Evolutionary conservation across 2,329 filamentous ascomycete species (phyloP), one percentile per base, ranked within the genome.

Genomic region (Sporothrix brunneoviolacea): DNA sequence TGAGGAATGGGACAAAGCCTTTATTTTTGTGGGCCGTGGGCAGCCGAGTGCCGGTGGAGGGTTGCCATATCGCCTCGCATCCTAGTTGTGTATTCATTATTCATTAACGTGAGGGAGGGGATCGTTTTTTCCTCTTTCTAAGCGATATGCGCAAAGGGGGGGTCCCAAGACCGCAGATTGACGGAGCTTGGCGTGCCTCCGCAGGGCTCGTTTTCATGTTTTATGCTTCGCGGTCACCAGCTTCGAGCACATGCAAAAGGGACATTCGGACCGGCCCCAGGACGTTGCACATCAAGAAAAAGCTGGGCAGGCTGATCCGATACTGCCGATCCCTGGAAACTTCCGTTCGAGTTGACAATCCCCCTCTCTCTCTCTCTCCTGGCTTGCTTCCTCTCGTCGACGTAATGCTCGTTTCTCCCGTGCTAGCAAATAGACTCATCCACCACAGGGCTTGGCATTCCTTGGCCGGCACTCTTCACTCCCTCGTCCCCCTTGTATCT

Each of bases 351-450:
- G n/a, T n/a, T n/a, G n/a, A n/a, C n/a, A n/a, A n/a, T n/a, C n/a
- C n/a, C n/a, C n/a, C n/a, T 30, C 13, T 35, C 32, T 15, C 27
- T 18, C 22, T 22, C 19, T 35, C 7, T 22, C 45, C 18, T 30
- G 19, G 28, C 16, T 37, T n/a, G 19, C 45, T 36, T 28, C 32
- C 18, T 35, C n/a, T 22, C 30, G 8, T 19, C 27, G n/a, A 21
- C 22, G 41, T 21, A 21, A 37, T 48, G 21, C 24, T 50, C 22
- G 15, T 43, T 45, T 43, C 19, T 50, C 43, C 36, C 27, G 40
- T 36, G 19, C 43, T 48, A 48, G 15, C 43, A 37, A 48, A 47
- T 52, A 52, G 50, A 52, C 50, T 52, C 33, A 48, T 48, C 50
- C 50, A 52, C 50, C 50, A 52, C 13, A 16, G 21, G 16, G 37